Conservation (phyloP, 805 yeast species). For the Danielozyma ontarioensis region DNA sequence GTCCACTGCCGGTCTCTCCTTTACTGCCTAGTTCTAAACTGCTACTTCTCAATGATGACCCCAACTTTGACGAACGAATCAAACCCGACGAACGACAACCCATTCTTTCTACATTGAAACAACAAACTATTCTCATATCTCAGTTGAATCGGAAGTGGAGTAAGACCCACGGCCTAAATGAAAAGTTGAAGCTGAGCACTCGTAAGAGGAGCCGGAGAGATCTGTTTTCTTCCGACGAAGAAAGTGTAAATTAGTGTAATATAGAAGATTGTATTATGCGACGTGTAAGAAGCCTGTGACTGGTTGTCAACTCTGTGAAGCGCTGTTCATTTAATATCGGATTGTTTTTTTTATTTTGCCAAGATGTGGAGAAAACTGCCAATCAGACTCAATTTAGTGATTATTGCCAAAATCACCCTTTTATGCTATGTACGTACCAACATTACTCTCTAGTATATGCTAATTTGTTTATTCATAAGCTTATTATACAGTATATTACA, state of each 20-base stretch:
- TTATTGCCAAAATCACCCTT: too few relatives aligned
- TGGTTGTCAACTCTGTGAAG: too few relatives aligned
- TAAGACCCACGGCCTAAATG: constrained; percentile 8
- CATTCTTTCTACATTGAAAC: constrained; percentile 13
- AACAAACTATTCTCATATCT: constrained; percentile 29
- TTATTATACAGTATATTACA: constrained; percentile 1
- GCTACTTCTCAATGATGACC: not conserved
- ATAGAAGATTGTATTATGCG: not conserved
- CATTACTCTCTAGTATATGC: not conserved
- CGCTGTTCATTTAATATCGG: too few relatives aligned
- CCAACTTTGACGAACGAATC: not conserved
- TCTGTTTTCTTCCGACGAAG: constrained; percentile 12
- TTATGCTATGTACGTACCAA: too few relatives aligned
- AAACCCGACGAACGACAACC: constrained; percentile 3
- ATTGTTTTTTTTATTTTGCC: too few relatives aligned
- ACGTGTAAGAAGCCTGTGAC: not conserved
- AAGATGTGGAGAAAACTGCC: too few relatives aligned
- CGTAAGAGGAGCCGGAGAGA: constrained; percentile 13
- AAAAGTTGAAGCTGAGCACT: constrained; percentile 1
- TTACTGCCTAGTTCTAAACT: constrained; percentile 3
- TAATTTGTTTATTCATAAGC: not conserved
- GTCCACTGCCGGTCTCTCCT: constrained; percentile 2
- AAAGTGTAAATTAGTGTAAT: not conserved
- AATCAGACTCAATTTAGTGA: too few relatives aligned
- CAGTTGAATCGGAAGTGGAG: constrained; percentile 39